phyloP scores from a whole-genome alignment of 2,329 filamentous ascomycete genomes.

The Trichothecium roseum region DNA sequence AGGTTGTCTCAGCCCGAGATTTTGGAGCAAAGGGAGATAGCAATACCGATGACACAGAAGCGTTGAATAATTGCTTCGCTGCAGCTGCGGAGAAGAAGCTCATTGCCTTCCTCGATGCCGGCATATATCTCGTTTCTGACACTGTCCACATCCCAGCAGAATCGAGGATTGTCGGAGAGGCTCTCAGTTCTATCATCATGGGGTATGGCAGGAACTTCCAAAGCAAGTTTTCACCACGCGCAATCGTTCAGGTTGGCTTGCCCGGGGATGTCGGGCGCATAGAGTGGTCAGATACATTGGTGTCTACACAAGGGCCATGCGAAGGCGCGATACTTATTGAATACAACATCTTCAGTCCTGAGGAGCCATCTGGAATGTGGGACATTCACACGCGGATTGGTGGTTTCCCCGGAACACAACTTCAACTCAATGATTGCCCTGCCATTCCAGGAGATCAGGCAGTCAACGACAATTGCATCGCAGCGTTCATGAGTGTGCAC shows the following conservation, averaged over 20 bases:
- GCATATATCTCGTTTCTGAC: conserved; percentile 47
- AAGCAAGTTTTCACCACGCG: conserved; percentile 46
- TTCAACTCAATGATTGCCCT: conserved; percentile 56
- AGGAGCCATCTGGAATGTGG: conserved; percentile 49
- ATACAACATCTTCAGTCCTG: conserved; percentile 53
- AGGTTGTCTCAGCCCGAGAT: neutral
- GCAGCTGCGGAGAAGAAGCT: conserved; percentile 37
- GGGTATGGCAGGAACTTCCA: conserved; percentile 46
- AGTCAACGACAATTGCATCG: conserved; percentile 24
- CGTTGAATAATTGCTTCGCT: conserved; percentile 37
- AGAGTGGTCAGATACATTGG: conserved; percentile 63
- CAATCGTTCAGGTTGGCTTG: conserved; percentile 56
- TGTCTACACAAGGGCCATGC: conserved; percentile 56
- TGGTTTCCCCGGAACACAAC: conserved; percentile 58
- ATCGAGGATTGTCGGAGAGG: conserved; percentile 50
- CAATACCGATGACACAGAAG: too few relatives aligned
- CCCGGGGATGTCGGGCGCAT: conserved; percentile 53
- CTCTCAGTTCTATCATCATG: conserved; percentile 40
- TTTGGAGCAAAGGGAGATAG: too few relatives aligned
- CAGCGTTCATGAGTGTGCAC: conserved; percentile 32
- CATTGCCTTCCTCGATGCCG: conserved; percentile 51
- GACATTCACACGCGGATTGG: conserved; percentile 70
- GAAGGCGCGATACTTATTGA: conserved; percentile 62
- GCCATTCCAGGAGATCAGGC: conserved; percentile 31
- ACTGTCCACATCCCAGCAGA: conserved; percentile 40